phyloP scores from a whole-genome alignment of 2,329 filamentous ascomycete species.

The Dothideomycetes sp. region DNA sequence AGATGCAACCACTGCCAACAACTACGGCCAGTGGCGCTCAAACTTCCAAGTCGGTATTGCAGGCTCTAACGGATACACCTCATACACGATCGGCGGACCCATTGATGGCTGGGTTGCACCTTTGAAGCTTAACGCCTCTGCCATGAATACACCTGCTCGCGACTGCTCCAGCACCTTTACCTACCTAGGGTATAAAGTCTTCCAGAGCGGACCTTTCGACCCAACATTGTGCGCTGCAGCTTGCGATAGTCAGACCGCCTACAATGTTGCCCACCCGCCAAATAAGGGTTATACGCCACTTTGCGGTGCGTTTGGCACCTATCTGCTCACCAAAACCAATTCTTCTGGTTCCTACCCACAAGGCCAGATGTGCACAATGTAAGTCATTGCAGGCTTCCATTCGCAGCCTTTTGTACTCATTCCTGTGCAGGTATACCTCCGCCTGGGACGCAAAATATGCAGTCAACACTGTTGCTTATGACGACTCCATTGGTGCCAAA shows the following conservation, averaged over 20 bases:
- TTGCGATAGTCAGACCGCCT: conserved; percentile 10
- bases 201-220: conserved; percentile 20
- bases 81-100: conserved; percentile 8
- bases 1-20: neutral
- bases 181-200: conserved; percentile 17
- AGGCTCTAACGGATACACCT: conserved; percentile 8
- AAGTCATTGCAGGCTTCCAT: too few relatives aligned
- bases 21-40: conserved; percentile 1
- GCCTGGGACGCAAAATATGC: conserved; percentile 1
- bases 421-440: too few relatives aligned
- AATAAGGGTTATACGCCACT: neutral
- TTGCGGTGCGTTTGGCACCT: conserved; percentile 1
- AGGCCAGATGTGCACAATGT: conserved; percentile 1
- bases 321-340: conserved; percentile 1
- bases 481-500: neutral
- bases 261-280: conserved; percentile 11
- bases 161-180: conserved; percentile 16
- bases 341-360: neutral
- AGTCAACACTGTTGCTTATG: neutral
- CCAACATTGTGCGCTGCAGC: conserved; percentile 17
- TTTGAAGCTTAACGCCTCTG: conserved; percentile 11
- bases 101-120: conserved; percentile 4
- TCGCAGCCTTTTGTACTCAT: too few relatives aligned
- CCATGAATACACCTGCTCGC: conserved; percentile 16
- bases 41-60: conserved; percentile 12